Evolutionary conservation across 2,329 filamentous ascomycete genomes (phyloP).

Genomic region (Penicillium expansum): DNA sequence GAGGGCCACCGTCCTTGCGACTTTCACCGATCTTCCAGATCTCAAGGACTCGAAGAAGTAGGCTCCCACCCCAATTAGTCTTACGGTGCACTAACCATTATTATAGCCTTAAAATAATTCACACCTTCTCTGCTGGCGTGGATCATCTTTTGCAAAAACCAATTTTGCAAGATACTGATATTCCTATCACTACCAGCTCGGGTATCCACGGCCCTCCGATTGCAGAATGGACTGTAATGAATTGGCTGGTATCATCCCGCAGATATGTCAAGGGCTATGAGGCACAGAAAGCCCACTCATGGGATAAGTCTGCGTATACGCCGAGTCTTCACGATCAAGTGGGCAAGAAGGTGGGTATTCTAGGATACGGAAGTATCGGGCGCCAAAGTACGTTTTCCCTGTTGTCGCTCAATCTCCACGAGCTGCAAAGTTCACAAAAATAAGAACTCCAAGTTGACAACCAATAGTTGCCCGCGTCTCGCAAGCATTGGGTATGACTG

Average conservation of each 20-base stretch:
- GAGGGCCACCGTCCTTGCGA: conserved; percentile 27
- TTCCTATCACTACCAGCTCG: conserved; percentile 55
- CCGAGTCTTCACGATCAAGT: conserved; percentile 51
- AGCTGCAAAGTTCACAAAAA: background rate
- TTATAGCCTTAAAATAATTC: conserved; percentile 49
- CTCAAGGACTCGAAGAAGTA: conserved; percentile 31
- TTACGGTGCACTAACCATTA: background rate
- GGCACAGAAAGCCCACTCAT: conserved; percentile 56
- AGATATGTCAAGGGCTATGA: conserved; percentile 55
- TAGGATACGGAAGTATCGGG: conserved; percentile 63
- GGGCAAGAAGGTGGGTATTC: conserved; percentile 57
- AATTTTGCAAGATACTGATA: conserved; percentile 52
- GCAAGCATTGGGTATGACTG: conserved; percentile 65
- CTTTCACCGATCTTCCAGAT: conserved; percentile 26
- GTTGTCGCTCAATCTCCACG: background rate
- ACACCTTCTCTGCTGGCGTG: conserved; percentile 57
- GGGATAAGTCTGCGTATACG: conserved; percentile 38
- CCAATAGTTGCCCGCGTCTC: conserved; percentile 54
- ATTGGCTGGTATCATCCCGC: conserved; percentile 57
- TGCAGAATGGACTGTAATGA: conserved; percentile 65
- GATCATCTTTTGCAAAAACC: conserved; percentile 55
- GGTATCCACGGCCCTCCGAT: conserved; percentile 64
- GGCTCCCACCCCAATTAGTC: background rate
- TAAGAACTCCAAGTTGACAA: conserved; percentile 2
- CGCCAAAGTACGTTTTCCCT: conserved; percentile 50